Evolutionary conservation across 177 flowering plant genomes (phyloP).

Genomic region (Tripterygium wilfordii): DNA sequence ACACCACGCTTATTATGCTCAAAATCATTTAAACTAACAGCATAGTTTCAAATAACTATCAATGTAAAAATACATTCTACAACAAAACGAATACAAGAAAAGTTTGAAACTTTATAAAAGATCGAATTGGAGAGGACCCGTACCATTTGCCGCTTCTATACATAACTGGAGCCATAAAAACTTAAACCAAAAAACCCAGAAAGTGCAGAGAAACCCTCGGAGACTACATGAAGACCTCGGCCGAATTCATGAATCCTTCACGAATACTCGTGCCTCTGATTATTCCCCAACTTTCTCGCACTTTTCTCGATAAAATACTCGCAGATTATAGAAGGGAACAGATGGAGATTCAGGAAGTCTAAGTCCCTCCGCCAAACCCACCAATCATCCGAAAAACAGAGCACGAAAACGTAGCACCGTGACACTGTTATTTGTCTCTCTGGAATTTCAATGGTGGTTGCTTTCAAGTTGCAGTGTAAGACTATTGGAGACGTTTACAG

Average conservation of each 20-base stretch:
- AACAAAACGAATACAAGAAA: not conserved
- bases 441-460: not conserved
- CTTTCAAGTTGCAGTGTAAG: not conserved
- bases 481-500: too few species aligned
- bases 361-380: constrained; percentile 36
- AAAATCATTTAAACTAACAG: too few species aligned
- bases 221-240: constrained; percentile 5
- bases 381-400: constrained; percentile 29
- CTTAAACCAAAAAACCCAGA: constrained; percentile 5
- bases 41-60: too few species aligned
- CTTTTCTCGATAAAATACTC: too few species aligned
- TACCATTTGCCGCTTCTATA: constrained; percentile 15
- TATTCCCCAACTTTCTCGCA: too few species aligned
- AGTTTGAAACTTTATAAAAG: not conserved
- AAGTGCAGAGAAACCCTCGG: too few species aligned
- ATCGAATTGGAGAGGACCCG: not conserved
- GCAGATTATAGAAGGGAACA: too few species aligned
- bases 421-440: not conserved
- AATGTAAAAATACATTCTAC: not conserved
- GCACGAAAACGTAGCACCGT: constrained; percentile 27
- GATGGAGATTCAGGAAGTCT: constrained; percentile 29
- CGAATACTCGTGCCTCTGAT: too few species aligned
- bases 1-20: too few species aligned
- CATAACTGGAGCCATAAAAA: constrained; percentile 1
- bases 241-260: constrained; percentile 6